phyloP scores from a whole-genome alignment of 2,329 filamentous ascomycete genomes.

The Colletotrichum spaethianum region DNA sequence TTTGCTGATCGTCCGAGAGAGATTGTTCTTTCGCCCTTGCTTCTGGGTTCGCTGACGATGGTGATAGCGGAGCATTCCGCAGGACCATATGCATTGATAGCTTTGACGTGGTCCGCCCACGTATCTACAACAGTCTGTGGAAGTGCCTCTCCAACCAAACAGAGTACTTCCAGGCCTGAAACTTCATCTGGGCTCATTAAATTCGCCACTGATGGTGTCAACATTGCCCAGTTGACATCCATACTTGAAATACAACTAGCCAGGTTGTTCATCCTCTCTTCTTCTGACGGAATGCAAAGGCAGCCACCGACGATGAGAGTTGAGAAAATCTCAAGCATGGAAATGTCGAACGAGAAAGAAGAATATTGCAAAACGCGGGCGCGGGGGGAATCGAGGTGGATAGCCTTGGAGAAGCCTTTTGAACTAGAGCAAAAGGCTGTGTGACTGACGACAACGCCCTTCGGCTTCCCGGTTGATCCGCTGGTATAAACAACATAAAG shows the following conservation, averaged over 20 bases:
- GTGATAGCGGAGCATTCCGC: conserved; percentile 42
- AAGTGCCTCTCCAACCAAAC: conserved; percentile 38
- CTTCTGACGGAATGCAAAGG: conserved; percentile 55
- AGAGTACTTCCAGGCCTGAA: conserved; percentile 24
- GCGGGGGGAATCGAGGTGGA: conserved; percentile 1
- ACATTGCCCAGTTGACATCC: conserved; percentile 30
- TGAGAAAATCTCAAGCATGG: conserved; percentile 54
- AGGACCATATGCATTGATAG: conserved; percentile 42
- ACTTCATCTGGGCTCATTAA: conserved; percentile 30
- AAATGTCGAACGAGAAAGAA: conserved; percentile 58
- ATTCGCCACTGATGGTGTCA: conserved; percentile 39
- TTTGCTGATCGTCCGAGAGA: conserved; percentile 20
- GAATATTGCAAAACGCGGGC: conserved; percentile 54
- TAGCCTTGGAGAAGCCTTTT: conserved; percentile 17
- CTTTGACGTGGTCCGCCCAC: conserved; percentile 39
- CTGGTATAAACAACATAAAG: conserved; percentile 28
- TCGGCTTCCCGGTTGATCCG: conserved; percentile 34
- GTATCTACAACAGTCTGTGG: conserved; percentile 32
- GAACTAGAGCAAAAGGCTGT: conserved; percentile 14
- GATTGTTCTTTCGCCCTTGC: conserved; percentile 13
- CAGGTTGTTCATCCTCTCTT: conserved; percentile 51
- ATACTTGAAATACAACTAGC: conserved; percentile 2
- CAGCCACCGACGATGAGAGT: conserved; percentile 53
- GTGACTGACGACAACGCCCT: conserved; percentile 33
- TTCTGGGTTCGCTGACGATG: conserved; percentile 25